Evolutionary conservation across 306 rosid species (phyloP).

Genomic region (Dalbergia cochinchinensis): DNA sequence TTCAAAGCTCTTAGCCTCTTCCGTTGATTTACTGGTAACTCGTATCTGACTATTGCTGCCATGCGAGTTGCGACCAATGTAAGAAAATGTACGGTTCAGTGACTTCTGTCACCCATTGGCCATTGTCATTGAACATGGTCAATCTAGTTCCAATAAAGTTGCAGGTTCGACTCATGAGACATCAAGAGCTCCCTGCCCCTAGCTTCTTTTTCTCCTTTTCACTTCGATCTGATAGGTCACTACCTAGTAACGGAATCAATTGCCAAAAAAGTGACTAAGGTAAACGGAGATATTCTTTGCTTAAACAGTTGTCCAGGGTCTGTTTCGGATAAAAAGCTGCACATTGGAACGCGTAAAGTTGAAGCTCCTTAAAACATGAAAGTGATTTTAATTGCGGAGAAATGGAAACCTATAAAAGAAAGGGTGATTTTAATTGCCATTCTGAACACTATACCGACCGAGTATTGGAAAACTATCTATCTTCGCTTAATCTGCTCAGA

Average conservation of each 20-base stretch:
- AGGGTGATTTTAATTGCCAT: not conserved
- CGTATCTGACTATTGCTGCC: not conserved
- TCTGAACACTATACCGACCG: not conserved
- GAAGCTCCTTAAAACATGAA: not conserved
- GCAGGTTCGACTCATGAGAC: conserved; percentile 19
- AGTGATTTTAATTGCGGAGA: not conserved
- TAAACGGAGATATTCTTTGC: not conserved
- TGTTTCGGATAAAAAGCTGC: conserved; percentile 21
- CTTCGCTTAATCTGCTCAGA: not conserved
- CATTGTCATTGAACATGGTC: not conserved
- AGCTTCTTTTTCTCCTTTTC: not conserved
- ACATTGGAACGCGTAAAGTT: not conserved
- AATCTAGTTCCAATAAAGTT: conserved; percentile 28
- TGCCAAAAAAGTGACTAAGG: not conserved
- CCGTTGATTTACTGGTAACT: conserved; percentile 5
- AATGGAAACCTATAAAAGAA: no score
- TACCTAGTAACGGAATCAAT: not conserved
- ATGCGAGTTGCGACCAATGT: conserved; percentile 1
- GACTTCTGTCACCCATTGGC: conserved; percentile 18
- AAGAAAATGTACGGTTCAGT: not conserved
- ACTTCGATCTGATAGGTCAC: not conserved
- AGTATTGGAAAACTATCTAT: not conserved
- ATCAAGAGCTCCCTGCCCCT: not conserved
- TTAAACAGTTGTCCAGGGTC: not conserved
- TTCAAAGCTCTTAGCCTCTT: conserved; percentile 21